Conservation (phyloP, 2,329 filamentous ascomycete genomes). For the Colletotrichum tropicale region DNA sequence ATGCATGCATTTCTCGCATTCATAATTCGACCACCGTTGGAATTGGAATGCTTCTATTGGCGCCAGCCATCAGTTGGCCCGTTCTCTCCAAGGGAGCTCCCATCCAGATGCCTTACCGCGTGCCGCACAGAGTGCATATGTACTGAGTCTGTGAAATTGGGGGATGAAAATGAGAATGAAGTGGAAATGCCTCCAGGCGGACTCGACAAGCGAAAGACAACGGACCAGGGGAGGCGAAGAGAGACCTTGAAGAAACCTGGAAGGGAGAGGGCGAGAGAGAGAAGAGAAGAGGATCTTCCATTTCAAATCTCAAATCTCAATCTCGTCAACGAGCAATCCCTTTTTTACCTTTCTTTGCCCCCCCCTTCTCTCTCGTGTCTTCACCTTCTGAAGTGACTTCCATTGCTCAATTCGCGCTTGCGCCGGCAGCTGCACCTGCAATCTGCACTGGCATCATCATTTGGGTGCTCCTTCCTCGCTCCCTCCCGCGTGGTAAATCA, state of each 20-base stretch:
- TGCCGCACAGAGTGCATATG: neutral
- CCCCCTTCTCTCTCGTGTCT: neutral
- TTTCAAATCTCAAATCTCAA: neutral
- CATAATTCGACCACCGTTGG: neutral
- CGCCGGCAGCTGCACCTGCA: neutral
- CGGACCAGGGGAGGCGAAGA: neutral
- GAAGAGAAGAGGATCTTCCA: constrained; percentile 1
- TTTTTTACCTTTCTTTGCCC: neutral
- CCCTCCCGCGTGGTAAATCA: neutral
- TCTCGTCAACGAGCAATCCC: neutral
- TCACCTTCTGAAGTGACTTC: neutral
- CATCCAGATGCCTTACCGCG: neutral
- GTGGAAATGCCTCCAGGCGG: neutral
- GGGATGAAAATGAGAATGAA: neutral
- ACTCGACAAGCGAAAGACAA: neutral
- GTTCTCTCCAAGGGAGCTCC: neutral
- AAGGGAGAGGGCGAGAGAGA: neutral
- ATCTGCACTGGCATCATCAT: neutral
- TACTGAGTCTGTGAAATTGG: neutral
- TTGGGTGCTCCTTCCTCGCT: neutral
- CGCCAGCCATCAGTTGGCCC: neutral
- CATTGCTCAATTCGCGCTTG: neutral
- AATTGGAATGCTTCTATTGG: neutral
- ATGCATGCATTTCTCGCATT: neutral
- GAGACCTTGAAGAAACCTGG: neutral